A percentile compares a stretch with the other conserved stretches of the same genome.
These are phyloP conservation scores for Phytophthora cryptogea DNA, from an alignment of 352 stramenopile genomes.

Conservation along the genomic window DNA sequence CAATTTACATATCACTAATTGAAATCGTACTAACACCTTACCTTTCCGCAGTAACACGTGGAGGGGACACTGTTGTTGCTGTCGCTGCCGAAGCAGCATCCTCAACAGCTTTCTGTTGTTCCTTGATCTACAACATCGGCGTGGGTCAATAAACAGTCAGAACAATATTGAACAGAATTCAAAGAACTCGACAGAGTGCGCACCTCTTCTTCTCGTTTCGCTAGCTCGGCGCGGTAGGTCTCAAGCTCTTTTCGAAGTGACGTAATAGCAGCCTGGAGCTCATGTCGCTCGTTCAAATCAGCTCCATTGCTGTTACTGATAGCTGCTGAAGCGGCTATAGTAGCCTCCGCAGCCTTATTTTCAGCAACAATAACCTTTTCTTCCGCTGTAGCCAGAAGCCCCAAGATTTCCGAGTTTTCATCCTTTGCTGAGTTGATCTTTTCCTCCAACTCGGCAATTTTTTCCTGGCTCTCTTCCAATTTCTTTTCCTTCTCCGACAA, in stretches of 20 bases:
- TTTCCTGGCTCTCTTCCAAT: constrained; percentile 18
- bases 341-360: constrained; percentile 30
- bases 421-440: constrained; percentile 34
- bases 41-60: constrained; percentile 16
- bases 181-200: not conserved
- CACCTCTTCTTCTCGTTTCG: constrained; percentile 28
- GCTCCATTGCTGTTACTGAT: constrained; percentile 8
- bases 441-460: constrained; percentile 25
- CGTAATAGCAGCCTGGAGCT: constrained; percentile 26
- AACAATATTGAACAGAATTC: not conserved
- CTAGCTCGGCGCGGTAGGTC: constrained; percentile 16
- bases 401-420: constrained; percentile 35
- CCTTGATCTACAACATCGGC: constrained; percentile 20
- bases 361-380: constrained; percentile 32
- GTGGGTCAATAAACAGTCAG: constrained; percentile 13
- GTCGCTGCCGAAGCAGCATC: constrained; percentile 1
- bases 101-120: constrained; percentile 15
- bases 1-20: too few species aligned
- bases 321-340: constrained; percentile 24
- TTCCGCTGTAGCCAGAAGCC: constrained; percentile 30
- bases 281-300: constrained; percentile 17
- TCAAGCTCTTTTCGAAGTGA: constrained; percentile 32
- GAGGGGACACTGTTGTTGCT: constrained; percentile 4
- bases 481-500: constrained; percentile 16
- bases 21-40: constrained; percentile 7